Conservation (phyloP, 164 flowering plant genomes). For the Chimonanthus praecox region DNA sequence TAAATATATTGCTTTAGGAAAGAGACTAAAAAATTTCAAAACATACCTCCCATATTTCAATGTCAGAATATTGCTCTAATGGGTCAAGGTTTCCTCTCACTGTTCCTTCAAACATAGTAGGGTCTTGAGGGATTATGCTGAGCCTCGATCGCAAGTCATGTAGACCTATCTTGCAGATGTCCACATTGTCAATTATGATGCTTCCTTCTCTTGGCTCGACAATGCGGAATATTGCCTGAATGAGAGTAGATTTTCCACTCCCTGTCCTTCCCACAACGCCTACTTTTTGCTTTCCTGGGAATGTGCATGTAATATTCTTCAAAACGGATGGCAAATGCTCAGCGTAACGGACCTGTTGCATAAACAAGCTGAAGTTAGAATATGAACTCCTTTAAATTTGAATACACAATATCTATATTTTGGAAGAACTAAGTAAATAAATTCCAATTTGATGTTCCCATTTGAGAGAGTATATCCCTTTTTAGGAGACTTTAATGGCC, state of each 20-base stretch:
- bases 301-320: slow-evolving; percentile 29
- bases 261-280: slow-evolving; percentile 38
- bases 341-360: slow-evolving; percentile 30
- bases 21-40: background rate
- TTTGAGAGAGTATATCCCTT: too few relatives aligned
- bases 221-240: slow-evolving; percentile 65
- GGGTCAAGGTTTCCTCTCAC: slow-evolving; percentile 91
- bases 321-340: slow-evolving; percentile 34
- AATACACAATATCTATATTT: background rate
- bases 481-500: too few relatives aligned
- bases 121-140: slow-evolving; percentile 94
- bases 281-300: slow-evolving; percentile 31
- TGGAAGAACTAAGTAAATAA: background rate
- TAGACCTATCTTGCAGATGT: slow-evolving; percentile 73
- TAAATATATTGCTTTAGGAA: background rate
- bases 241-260: slow-evolving; percentile 37
- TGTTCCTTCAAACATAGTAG: slow-evolving; percentile 87
- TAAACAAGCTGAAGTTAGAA: background rate
- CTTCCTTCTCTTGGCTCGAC: slow-evolving; percentile 80
- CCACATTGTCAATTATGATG: slow-evolving; percentile 69
- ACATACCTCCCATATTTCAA: slow-evolving; percentile 76
- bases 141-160: slow-evolving; percentile 85
- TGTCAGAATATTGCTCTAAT: slow-evolving; percentile 53
- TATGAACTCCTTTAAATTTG: background rate
- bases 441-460: background rate